Conservation (phyloP, 495 filamentous ascomycete genomes). For the Penicillium cosmopolitanum region DNA sequence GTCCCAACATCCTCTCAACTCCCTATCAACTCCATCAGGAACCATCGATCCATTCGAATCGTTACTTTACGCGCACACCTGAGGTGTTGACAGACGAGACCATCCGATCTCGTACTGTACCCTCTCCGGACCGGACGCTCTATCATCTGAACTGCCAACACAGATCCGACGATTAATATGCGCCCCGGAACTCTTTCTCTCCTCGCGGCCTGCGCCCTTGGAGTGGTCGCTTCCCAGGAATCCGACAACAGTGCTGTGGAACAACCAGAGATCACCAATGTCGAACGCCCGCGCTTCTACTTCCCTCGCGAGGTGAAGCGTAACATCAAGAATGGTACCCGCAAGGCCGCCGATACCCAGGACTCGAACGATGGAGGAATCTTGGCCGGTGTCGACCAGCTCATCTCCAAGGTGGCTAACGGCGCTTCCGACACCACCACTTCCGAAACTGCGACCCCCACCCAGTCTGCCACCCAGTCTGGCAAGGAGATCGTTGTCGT, state of each 20-base stretch:
- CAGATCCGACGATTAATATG: conserved; percentile 32
- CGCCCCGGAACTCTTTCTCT: conserved; percentile 32
- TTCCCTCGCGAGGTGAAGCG: conserved; percentile 52
- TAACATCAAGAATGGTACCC: conserved; percentile 32
- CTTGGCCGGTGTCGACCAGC: conserved; percentile 2
- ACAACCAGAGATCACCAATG: conserved; percentile 37
- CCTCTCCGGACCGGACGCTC: conserved; percentile 16
- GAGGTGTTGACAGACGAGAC: conserved; percentile 32
- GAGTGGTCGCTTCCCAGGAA: conserved; percentile 37
- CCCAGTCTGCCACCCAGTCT: conserved; percentile 8
- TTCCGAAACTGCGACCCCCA: conserved; percentile 1
- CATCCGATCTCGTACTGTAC: conserved; percentile 27
- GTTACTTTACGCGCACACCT: not conserved
- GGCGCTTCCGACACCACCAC: not conserved
- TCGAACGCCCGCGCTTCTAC: conserved; percentile 49
- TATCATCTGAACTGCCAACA: conserved; percentile 7
- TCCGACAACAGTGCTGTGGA: conserved; percentile 39
- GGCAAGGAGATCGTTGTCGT: conserved; percentile 29
- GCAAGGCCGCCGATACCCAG: conserved; percentile 9
- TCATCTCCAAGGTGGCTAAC: not conserved
- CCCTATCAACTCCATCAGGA: not conserved
- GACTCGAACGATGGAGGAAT: conserved; percentile 9
- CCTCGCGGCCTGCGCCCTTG: conserved; percentile 39
- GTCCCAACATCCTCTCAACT: conserved; percentile 19
- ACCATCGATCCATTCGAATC: conserved; percentile 1